Conservation (phyloP, 805 yeast species). For the Barnettozyma pratensis region DNA sequence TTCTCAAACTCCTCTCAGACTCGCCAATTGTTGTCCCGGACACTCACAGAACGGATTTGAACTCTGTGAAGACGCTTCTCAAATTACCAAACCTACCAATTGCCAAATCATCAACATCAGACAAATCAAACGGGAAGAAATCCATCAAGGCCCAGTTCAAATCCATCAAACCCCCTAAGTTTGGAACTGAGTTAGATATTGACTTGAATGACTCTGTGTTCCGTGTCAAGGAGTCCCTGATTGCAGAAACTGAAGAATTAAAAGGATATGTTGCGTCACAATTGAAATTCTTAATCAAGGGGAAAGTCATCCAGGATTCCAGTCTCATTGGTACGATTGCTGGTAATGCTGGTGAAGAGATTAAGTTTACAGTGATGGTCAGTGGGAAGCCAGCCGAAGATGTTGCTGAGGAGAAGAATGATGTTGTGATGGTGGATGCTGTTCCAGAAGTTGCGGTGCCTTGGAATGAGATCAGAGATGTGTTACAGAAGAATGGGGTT, state of each 20-base stretch:
- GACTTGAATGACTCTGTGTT: slow-evolving; percentile 26
- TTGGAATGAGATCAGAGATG: slow-evolving; percentile 38
- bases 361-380: slow-evolving; percentile 40
- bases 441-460: slow-evolving; percentile 22
- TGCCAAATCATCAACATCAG: slow-evolving; percentile 26
- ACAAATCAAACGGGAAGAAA: neutral
- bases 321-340: slow-evolving; percentile 28
- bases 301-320: slow-evolving; percentile 57
- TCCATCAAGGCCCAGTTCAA: slow-evolving; percentile 38
- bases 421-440: neutral
- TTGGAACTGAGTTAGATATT: slow-evolving; percentile 32
- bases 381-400: neutral
- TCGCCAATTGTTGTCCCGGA: slow-evolving; percentile 16
- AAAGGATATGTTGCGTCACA: slow-evolving; percentile 33
- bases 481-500: slow-evolving; percentile 33
- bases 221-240: slow-evolving; percentile 29
- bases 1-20: slow-evolving; percentile 16
- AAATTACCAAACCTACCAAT: slow-evolving; percentile 40
- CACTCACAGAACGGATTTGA: slow-evolving; percentile 29
- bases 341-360: slow-evolving; percentile 22
- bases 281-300: slow-evolving; percentile 51
- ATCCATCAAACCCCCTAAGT: slow-evolving; percentile 72
- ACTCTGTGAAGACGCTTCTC: slow-evolving; percentile 33
- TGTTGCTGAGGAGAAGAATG: neutral
- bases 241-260: slow-evolving; percentile 20